Base-by-base conservation (phyloP, 2,329 filamentous ascomycete species). In the Aspergillus spinulosporus region DNA sequence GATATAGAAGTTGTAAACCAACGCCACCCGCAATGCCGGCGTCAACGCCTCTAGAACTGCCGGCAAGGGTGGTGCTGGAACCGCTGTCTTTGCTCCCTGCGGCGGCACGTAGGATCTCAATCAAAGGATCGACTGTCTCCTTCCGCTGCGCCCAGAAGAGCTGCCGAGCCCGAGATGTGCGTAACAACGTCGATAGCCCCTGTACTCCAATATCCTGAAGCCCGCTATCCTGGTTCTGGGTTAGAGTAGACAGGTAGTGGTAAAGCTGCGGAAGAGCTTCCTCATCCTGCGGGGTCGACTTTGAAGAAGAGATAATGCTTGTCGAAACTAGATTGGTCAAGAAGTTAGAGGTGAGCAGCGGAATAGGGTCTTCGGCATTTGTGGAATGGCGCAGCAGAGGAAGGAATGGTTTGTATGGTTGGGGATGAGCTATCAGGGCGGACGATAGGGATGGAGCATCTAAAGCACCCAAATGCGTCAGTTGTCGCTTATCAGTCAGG, bases 171-270 rank as follows among this genome's bases (percentile, higher is more conserved):
- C 84, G 84, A 59, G 81, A 84, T 39, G 87, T 90, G 59, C 91
- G 87, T 32, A 99, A 81, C 32, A 99, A 80, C 15, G 89, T 82
- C 36, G 94, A 97, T 75, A 93, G 95, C 70, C 93, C 86, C 68
- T 94, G 90, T 9, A 97, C 92, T 28, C 92, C 93, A 69, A 97
- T 96, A 70, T 99, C 94, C 75, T 99, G 94, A 55, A 96, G 82
- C 39, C 91, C 91, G 54, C 90, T 88, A 74, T 99, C 94, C 56
- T 89, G 84, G 70, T 87, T 91, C 79, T 92, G 92, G 57, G 89
- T 87, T 54, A 97, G 81, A 52, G 86, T 86, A 5, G 92, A 89
- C 31, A 97, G 84, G 74, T 97, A 97, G 68, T 84, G 87, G 74
- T 94, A 90, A 49, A 97, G 82, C 67, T 90, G 82, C 14, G 91